Base-by-base conservation (phyloP, 1,284 basidiomycete genomes). In the Melampsora allii-populina region DNA sequence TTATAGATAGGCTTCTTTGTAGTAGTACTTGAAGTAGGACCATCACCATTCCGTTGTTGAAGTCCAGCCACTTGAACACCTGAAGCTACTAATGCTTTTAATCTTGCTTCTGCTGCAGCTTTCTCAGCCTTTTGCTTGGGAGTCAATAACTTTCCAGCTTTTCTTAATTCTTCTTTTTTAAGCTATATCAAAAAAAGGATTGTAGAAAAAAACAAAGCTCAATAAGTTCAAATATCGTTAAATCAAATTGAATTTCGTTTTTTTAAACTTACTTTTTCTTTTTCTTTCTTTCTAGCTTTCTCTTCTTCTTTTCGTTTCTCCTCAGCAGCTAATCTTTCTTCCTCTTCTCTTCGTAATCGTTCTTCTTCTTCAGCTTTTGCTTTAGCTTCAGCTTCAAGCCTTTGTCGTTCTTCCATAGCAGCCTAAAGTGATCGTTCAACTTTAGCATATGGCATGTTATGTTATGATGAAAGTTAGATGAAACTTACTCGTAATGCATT, bases 51-150 rank as follows among this genome's bases (percentile, higher is more conserved):
- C 45, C 84, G 79, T 77, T 86, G 84, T 73, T 89, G 82, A 67
- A 86, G 88, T 53, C 91, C 96, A 77, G 94, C 94, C 76, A 98
- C 89, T 79, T 90, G 89, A 73, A 92, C 90, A 63, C 94, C 94
- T 36, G 91, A 91, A 27, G 89, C 88, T 66, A 98, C 85, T 75
- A 98, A 86, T 3, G 95, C 95, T 82, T 95, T 88, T 82, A 90
- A 91, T 73, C 94, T 88, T 46, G 92, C 87, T 82, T 98, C 94
- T 7, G 94, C 94, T 76, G 89, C 90, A 19, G 91, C 90, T 78
- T 87, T 89, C 81, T 98, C 94, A 79, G 92, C 91, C 83, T 94
- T 97, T 82, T 98, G 94, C 83, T 96, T 97, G 81, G 94, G 92
- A 5, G 94, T 96, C 61, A 97, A 85, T 39, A 93, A 84, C 69